Conservation (phyloP, 768 basidiomycete genomes). For the Collybia nuda region DNA sequence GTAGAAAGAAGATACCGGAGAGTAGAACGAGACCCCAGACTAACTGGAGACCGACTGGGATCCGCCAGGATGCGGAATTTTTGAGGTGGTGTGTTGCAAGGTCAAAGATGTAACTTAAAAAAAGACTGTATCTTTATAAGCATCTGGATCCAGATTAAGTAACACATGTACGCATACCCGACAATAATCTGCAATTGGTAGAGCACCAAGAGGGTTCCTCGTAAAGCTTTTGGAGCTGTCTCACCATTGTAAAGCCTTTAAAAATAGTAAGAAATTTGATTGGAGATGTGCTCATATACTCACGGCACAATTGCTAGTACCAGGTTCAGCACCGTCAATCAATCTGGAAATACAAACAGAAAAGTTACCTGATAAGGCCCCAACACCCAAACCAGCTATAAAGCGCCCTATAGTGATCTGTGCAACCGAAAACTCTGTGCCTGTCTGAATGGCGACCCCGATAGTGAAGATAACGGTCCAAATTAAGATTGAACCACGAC, state of each 20-base stretch:
- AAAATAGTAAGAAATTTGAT: conserved; percentile 10
- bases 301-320: conserved; percentile 49
- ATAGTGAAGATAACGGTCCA: conserved; percentile 75
- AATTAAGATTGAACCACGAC: conserved; percentile 71
- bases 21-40: conserved; percentile 67
- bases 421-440: conserved; percentile 52
- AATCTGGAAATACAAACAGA: too few species aligned
- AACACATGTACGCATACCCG: conserved; percentile 40
- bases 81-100: conserved; percentile 57
- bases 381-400: conserved; percentile 76
- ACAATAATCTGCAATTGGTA: conserved; percentile 79
- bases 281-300: conserved; percentile 12
- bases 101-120: conserved; percentile 71
- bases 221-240: conserved; percentile 71
- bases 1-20: conserved; percentile 72
- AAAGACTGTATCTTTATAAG: conserved; percentile 44
- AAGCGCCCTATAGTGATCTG: conserved; percentile 77
- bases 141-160: not conserved
- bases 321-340: not conserved
- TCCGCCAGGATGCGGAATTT: conserved; percentile 68
- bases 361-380: conserved; percentile 65
- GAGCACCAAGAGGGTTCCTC: conserved; percentile 68
- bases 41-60: conserved; percentile 76
- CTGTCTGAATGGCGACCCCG: conserved; percentile 71
- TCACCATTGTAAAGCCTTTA: conserved; percentile 71